Evolutionary conservation across 2,329 filamentous ascomycete genomes (phyloP), one percentile per base, ranked within the genome.

Genomic region (Apiospora phragmitis): DNA sequence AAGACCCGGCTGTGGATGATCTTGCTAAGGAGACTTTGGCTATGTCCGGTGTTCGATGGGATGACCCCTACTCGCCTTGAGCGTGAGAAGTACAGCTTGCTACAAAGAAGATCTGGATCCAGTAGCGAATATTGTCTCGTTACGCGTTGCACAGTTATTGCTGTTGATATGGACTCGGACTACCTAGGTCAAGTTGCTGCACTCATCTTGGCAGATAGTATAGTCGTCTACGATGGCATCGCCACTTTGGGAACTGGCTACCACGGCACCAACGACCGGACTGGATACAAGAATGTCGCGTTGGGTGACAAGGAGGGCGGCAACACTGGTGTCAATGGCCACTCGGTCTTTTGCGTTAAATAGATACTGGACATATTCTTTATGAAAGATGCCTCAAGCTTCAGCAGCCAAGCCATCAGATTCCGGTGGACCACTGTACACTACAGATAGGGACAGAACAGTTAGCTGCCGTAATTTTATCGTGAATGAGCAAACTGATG

Each of bases 371-470:
- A 45, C 43, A 16, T 21, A 45, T 59, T 35, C 51, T 4, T 35
- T 12, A 35, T 29, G 51, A n/a, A n/a, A n/a, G n/a, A n/a, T n/a
- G 1, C 26, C 67, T 75, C 65, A 77, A 42, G 70, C 72, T 69
- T 74, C 71, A 29, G 75, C 69, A 42, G 72, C 70, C 26, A 79
- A 73, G 2, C 77, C 76, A 70, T 79, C 77, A 24, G 77, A 79
- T 69, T 77, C 77, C 1, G 77, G 77, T 1, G 77, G 77, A 9
- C 77, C 77, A 47, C 68, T 71, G 49, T 79, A 79, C 14, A 79
- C 77, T 79, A 47, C n/a, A 67, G 18, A 38, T 14, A 38, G 55
- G 55, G 32, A 32, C 9, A 21, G 32, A n/a, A 2, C 8, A 35
- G 8, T 62, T 62, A 62, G 32, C 9, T 14, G 11, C 16, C n/a